Evolutionary conservation across 2,329 filamentous ascomycete species (phyloP).

Genomic region (Macrophomina pseudophaseolina): DNA sequence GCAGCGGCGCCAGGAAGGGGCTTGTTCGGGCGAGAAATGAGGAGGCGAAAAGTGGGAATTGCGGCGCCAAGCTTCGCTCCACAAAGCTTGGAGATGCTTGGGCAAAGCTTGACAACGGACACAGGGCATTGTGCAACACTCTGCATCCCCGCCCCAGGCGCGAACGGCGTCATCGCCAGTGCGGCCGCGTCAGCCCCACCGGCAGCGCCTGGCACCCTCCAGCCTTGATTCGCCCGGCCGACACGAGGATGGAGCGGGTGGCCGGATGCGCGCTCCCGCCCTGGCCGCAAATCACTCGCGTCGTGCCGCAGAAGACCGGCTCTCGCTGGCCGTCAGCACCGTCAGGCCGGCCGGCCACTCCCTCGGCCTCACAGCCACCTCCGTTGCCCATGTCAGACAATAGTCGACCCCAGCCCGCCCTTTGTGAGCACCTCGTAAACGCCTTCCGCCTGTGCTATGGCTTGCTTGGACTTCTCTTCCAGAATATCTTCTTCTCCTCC

Average conservation of each 20-base stretch:
- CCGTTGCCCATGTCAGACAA: not conserved
- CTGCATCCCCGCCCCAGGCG: not conserved
- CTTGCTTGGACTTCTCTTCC: not conserved
- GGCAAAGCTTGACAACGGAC: slow-evolving; percentile 3
- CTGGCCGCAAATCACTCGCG: slow-evolving; percentile 7
- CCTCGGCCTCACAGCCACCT: slow-evolving; percentile 19
- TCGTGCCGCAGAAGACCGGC: not conserved
- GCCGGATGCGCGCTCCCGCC: not conserved
- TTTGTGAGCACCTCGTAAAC: not conserved
- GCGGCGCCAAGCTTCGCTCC: slow-evolving; percentile 15
- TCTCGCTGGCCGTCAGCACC: too few relatives aligned
- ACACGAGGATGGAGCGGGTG: not conserved
- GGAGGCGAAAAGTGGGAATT: slow-evolving; percentile 14
- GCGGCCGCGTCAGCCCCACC: slow-evolving; percentile 8
- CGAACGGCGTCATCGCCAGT: not conserved
- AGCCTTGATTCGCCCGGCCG: slow-evolving; percentile 2
- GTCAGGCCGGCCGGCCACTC: not conserved
- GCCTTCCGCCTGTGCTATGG: not conserved
- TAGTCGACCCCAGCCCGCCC: not conserved
- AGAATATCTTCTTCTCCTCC: not conserved
- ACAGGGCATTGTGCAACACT: not conserved
- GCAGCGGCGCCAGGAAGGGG: not conserved
- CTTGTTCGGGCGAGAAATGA: not conserved
- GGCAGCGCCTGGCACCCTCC: too few relatives aligned
- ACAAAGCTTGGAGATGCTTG: slow-evolving; percentile 22